These are phyloP conservation scores for Pugionium dolabratum DNA, from an alignment of 345 rosid genomes.

Conservation along the genomic window DNA sequence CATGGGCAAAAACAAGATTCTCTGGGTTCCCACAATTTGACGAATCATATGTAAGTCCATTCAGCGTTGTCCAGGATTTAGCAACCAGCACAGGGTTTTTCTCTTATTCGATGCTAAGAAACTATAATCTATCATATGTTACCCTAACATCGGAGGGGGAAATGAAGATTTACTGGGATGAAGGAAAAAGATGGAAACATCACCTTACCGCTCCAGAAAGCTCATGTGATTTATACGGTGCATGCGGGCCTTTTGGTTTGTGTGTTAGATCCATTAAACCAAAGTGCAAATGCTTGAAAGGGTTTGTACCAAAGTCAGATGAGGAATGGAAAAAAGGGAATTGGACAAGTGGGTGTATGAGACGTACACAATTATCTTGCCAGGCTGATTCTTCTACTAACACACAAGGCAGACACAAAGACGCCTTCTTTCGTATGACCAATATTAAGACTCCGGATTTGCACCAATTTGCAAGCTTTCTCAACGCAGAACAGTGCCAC, in stretches of 20 bases:
- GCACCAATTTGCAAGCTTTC: constrained; percentile 30
- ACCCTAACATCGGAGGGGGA: constrained; percentile 35
- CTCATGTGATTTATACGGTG: constrained; percentile 32
- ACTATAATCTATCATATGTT: constrained; percentile 28
- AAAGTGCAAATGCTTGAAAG: constrained; percentile 42
- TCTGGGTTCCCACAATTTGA: constrained; percentile 38
- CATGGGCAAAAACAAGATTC: constrained; percentile 37
- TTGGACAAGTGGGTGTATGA: constrained; percentile 36
- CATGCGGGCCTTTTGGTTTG: constrained; percentile 36
- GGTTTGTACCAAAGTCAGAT: constrained; percentile 39
- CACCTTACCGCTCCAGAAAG: background rate
- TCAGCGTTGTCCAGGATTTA: constrained; percentile 31
- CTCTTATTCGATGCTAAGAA: constrained; percentile 30
- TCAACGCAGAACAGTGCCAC: constrained; percentile 25
- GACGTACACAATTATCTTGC: constrained; percentile 37
- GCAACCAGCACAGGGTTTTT: constrained; percentile 32
- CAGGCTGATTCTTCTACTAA: constrained; percentile 22
- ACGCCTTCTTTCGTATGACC: constrained; percentile 23
- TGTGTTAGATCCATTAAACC: constrained; percentile 34
- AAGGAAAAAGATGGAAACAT: background rate
- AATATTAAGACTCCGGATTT: constrained; percentile 40
- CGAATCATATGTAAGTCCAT: constrained; percentile 26
- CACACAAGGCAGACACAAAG: constrained; percentile 17
- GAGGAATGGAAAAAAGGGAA: constrained; percentile 40
- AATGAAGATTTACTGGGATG: constrained; percentile 32